Evolutionary conservation across 2,329 filamentous ascomycete species (phyloP).

Genomic region (Trichoderma semiorbis): DNA sequence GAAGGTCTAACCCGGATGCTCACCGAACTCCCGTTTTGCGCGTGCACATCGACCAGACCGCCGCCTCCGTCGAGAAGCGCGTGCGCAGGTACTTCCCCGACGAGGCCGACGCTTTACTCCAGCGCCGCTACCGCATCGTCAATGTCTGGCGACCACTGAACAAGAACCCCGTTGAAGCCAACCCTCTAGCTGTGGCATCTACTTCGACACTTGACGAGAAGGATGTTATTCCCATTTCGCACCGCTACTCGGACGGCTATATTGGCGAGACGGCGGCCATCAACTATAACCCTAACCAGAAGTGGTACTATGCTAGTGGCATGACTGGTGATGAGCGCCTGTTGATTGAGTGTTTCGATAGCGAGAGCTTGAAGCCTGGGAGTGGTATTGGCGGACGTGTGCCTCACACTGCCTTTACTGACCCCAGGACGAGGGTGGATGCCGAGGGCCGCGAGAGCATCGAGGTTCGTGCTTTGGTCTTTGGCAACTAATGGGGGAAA

Average conservation of each 20-base stretch:
- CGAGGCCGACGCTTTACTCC: constrained; percentile 63
- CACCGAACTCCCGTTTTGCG: constrained; percentile 65
- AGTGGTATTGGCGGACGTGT: constrained; percentile 53
- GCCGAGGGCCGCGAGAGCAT: constrained; percentile 80
- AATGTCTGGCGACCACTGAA: constrained; percentile 78
- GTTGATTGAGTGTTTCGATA: constrained; percentile 76
- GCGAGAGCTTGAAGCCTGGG: constrained; percentile 49
- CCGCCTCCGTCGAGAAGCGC: constrained; percentile 60
- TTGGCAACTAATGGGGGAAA: constrained; percentile 50
- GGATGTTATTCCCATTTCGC: constrained; percentile 69
- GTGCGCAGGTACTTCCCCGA: constrained; percentile 67
- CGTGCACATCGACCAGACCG: constrained; percentile 83
- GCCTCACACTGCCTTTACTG: constrained; percentile 76
- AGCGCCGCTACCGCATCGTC: constrained; percentile 73
- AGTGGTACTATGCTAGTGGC: constrained; percentile 78
- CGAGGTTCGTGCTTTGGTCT: constrained; percentile 81
- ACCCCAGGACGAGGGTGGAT: constrained; percentile 66
- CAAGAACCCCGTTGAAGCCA: constrained; percentile 58
- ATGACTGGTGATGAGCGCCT: constrained; percentile 72
- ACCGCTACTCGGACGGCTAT: constrained; percentile 62
- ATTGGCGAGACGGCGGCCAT: constrained; percentile 73
- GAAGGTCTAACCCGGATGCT: constrained; percentile 58
- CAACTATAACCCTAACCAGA: constrained; percentile 55
- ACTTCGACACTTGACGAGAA: constrained; percentile 57
- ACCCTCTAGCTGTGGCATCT: constrained; percentile 66